Evolutionary conservation across 495 filamentous ascomycete genomes (phyloP).

Genomic region (Lepidopterella palustris): DNA sequence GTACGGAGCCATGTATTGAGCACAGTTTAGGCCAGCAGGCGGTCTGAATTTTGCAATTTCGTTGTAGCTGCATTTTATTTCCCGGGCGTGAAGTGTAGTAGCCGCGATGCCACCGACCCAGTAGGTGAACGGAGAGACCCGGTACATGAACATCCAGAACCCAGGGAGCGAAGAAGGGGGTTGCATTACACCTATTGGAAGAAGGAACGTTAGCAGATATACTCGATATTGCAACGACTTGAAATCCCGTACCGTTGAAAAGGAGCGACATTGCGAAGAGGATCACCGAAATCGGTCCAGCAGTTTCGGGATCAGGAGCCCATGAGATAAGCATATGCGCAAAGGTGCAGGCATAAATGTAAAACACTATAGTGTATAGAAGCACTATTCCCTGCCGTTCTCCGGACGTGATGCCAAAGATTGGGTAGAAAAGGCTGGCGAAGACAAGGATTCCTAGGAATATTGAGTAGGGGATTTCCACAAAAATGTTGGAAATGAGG

Average conservation of each 20-base stretch:
- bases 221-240: too few relatives aligned
- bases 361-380: conserved; percentile 51
- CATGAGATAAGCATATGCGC: conserved; percentile 60
- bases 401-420: conserved; percentile 65
- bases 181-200: conserved; percentile 44
- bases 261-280: conserved; percentile 56
- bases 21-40: conserved; percentile 48
- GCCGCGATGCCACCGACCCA: conserved; percentile 60
- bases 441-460: conserved; percentile 62
- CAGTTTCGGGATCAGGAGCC: conserved; percentile 61
- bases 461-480: conserved; percentile 33
- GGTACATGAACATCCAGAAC: conserved; percentile 88
- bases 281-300: conserved; percentile 59
- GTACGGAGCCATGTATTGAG: conserved; percentile 51
- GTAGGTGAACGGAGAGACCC: conserved; percentile 70
- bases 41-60: conserved; percentile 57
- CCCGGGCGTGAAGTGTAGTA: conserved; percentile 51
- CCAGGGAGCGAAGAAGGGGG: conserved; percentile 40
- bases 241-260: too few relatives aligned
- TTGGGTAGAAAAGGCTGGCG: conserved; percentile 74
- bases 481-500: conserved; percentile 34
- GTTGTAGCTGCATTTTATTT: conserved; percentile 52
- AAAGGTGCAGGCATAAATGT: conserved; percentile 51
- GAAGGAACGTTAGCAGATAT: too few relatives aligned
- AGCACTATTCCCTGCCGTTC: conserved; percentile 58